Evolutionary conservation across 148 eudicot species (phyloP).

Genomic region (Camellia granthamiana): DNA sequence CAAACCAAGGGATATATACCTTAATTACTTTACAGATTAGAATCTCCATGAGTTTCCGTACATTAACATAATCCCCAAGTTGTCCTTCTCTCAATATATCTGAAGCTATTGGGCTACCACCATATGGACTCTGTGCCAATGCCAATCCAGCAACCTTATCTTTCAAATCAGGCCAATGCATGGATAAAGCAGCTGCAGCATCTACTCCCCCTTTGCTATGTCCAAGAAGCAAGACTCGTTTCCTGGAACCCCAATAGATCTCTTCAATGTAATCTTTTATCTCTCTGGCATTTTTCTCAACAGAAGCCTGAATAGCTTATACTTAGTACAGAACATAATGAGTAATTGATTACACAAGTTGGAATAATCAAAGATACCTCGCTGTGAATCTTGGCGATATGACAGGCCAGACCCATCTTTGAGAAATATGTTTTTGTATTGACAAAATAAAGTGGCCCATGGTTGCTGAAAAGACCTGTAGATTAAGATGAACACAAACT

Average conservation of each 20-base stretch:
- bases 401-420: conserved; percentile 92
- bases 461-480: conserved; percentile 97
- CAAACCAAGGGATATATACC: conserved; percentile 37
- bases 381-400: conserved; percentile 98
- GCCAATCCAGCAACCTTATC: conserved; percentile 94
- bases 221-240: conserved; percentile 84
- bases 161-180: conserved; percentile 92
- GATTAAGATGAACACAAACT: conserved; percentile 6
- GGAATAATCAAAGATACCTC: conserved; percentile 53
- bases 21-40: conserved; percentile 86
- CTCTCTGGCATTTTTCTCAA: conserved; percentile 86
- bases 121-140: conserved; percentile 96
- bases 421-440: conserved; percentile 73
- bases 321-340: conserved; percentile 17
- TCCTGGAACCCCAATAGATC: conserved; percentile 86
- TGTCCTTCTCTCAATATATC: conserved; percentile 91
- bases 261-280: conserved; percentile 89
- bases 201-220: conserved; percentile 99
- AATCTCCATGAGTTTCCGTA: conserved; percentile 85
- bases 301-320: conserved; percentile 67
- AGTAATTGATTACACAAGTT: conserved; percentile 7
- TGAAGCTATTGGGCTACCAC: conserved; percentile 97
- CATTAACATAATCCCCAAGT: conserved; percentile 89
- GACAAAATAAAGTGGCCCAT: conserved; percentile 89
- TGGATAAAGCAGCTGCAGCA: conserved; percentile 91